Conservation (phyloP, 2,329 filamentous ascomycete species). For the Colletotrichum sp. region DNA sequence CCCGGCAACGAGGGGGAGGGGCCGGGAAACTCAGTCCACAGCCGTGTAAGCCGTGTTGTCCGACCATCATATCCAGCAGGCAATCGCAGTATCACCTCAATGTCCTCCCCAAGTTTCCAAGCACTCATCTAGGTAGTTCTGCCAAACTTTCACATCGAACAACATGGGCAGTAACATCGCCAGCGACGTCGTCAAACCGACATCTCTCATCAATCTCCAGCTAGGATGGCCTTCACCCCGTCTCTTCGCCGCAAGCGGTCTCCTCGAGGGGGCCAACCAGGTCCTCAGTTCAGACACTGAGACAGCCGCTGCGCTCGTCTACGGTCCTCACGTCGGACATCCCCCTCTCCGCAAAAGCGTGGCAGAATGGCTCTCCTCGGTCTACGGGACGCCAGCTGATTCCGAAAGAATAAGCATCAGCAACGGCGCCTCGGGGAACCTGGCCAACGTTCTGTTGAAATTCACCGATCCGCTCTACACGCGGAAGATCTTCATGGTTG, state of each 20-base stretch:
- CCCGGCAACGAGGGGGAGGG: not conserved
- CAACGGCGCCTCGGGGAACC: slow-evolving; percentile 83
- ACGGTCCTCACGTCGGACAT: slow-evolving; percentile 80
- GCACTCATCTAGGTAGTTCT: too few species aligned
- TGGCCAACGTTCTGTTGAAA: slow-evolving; percentile 77
- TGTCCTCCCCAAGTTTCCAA: too few species aligned
- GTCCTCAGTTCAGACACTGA: slow-evolving; percentile 65
- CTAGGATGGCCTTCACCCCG: slow-evolving; percentile 69
- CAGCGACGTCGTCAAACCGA: not conserved
- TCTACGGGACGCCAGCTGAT: slow-evolving; percentile 54
- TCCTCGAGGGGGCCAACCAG: slow-evolving; percentile 65
- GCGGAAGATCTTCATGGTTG: slow-evolving; percentile 77
- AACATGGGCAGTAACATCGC: not conserved
- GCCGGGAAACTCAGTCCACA: not conserved
- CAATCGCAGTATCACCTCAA: accelerated
- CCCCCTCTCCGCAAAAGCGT: slow-evolving; percentile 70
- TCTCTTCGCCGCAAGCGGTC: slow-evolving; percentile 70
- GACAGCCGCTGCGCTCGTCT: slow-evolving; percentile 69
- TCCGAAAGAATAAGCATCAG: slow-evolving; percentile 76
- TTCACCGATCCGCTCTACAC: slow-evolving; percentile 83
- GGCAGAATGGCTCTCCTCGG: slow-evolving; percentile 70
- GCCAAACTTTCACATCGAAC: too few species aligned
- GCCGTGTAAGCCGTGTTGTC: not conserved
- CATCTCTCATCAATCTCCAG: slow-evolving; percentile 63
- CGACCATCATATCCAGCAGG: not conserved